Evolutionary conservation across 2,329 filamentous ascomycete species (phyloP).

Genomic region (Claviceps pazoutovae): DNA sequence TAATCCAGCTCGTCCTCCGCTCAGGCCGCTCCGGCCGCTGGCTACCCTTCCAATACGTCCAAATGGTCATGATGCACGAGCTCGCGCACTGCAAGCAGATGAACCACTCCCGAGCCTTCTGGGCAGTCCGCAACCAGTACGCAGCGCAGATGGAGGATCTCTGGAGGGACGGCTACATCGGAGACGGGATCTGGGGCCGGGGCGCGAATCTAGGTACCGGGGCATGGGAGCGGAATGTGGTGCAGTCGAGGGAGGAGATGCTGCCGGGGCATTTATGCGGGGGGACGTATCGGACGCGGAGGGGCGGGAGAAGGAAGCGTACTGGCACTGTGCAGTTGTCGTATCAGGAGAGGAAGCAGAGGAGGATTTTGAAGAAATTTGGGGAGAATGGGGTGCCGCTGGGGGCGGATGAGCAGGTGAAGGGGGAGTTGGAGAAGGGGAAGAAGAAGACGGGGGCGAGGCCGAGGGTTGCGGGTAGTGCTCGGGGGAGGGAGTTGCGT

Average conservation of each 20-base stretch:
- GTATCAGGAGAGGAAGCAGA: conserved; percentile 61
- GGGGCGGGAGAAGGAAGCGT: conserved; percentile 36
- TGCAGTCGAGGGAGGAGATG: conserved; percentile 34
- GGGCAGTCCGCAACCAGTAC: conserved; percentile 63
- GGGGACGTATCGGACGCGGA: conserved; percentile 54
- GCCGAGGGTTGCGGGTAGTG: conserved; percentile 61
- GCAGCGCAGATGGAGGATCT: conserved; percentile 56
- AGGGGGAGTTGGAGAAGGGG: conserved; percentile 53
- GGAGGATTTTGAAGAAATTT: conserved; percentile 62
- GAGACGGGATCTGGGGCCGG: conserved; percentile 72
- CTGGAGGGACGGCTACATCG: conserved; percentile 58
- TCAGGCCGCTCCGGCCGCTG: conserved; percentile 50
- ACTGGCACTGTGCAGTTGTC: conserved; percentile 38
- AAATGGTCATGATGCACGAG: conserved; percentile 95
- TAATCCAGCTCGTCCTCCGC: conserved; percentile 71
- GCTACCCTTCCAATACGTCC: conserved; percentile 72
- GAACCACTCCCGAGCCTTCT: conserved; percentile 76
- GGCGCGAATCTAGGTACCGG: conserved; percentile 51
- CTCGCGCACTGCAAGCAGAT: conserved; percentile 81
- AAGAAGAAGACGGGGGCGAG: conserved; percentile 49
- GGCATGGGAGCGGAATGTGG: conserved; percentile 39
- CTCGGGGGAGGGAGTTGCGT: conserved; percentile 58
- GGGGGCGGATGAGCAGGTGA: conserved; percentile 53
- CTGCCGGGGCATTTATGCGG: conserved; percentile 66
- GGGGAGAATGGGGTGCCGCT: conserved; percentile 54